A percentile compares a stretch with the other conserved stretches of the same genome.
Evolutionary conservation across 768 basidiomycete species (phyloP).

Genomic region (Mycena galericulata): DNA sequence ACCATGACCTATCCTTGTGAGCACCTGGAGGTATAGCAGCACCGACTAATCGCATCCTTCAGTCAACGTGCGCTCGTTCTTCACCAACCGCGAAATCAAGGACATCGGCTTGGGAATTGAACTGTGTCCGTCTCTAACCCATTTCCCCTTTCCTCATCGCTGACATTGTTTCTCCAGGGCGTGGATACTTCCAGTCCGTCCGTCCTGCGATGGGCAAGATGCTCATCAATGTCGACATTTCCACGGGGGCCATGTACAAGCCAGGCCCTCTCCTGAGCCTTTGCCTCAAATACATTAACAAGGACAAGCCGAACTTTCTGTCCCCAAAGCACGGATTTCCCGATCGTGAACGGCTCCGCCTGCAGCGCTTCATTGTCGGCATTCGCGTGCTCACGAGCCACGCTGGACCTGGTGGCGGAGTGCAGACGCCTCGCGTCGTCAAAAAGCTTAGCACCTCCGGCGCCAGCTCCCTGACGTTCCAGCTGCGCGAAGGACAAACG

Average conservation of each 20-base stretch:
- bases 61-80: constrained; percentile 70
- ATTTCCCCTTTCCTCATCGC: neutral
- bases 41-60: neutral
- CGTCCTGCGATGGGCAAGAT: constrained; percentile 67
- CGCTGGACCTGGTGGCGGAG: constrained; percentile 21
- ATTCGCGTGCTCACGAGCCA: constrained; percentile 47
- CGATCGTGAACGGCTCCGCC: constrained; percentile 60
- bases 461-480: constrained; percentile 57
- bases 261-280: constrained; percentile 51
- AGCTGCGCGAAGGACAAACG: constrained; percentile 56
- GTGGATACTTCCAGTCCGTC: constrained; percentile 73
- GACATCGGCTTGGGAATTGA: constrained; percentile 63
- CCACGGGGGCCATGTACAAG: constrained; percentile 79
- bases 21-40: neutral
- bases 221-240: constrained; percentile 71
- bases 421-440: constrained; percentile 56
- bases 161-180: constrained; percentile 63
- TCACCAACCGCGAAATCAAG: constrained; percentile 60
- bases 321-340: constrained; percentile 52
- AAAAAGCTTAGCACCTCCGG: constrained; percentile 59
- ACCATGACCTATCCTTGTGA: constrained; percentile 64
- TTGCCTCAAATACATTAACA: constrained; percentile 59
- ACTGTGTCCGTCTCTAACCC: constrained; percentile 48
- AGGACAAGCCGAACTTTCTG: constrained; percentile 52
- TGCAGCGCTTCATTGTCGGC: constrained; percentile 63